A percentile compares a stretch with the other conserved stretches of the same genome.
These are phyloP conservation scores for Diddensiella santjacobensis DNA, from an alignment of 805 yeast genomes.

Conservation along the genomic window DNA sequence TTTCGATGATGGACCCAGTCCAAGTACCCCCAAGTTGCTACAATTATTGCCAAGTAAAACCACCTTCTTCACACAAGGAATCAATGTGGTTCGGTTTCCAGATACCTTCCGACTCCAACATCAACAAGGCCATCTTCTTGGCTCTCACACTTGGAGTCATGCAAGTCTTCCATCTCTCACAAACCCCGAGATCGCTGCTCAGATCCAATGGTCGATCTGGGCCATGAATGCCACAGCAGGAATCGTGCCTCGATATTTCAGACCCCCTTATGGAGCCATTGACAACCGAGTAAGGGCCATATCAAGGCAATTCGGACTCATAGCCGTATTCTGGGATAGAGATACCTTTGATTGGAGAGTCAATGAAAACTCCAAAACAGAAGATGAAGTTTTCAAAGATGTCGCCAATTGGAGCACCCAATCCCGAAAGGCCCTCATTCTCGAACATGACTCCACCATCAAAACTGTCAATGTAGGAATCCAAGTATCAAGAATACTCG, in stretches of 20 bases:
- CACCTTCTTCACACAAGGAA: conserved; percentile 84
- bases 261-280: conserved; percentile 96
- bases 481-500: conserved; percentile 52
- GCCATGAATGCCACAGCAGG: conserved; percentile 93
- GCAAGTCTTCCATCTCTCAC: conserved; percentile 70
- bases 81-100: conserved; percentile 74
- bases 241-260: conserved; percentile 85
- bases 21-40: conserved; percentile 59
- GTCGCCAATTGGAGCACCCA: conserved; percentile 50
- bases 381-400: conserved; percentile 51
- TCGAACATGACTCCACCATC: conserved; percentile 78
- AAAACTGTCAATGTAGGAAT: conserved; percentile 68
- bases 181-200: conserved; percentile 82
- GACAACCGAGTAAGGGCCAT: conserved; percentile 83
- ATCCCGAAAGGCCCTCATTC: conserved; percentile 53
- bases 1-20: conserved; percentile 93
- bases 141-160: conserved; percentile 92
- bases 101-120: conserved; percentile 59
- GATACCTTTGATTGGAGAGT: conserved; percentile 92
- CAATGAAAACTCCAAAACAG: conserved; percentile 48
- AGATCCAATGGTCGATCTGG: conserved; percentile 94
- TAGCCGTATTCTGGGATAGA: conserved; percentile 84
- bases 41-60: conserved; percentile 50
- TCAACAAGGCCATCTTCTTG: conserved; percentile 70
- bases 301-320: conserved; percentile 79